Evolutionary conservation across 2,329 filamentous ascomycete species (phyloP).

Genomic region (Macrophomina phaseolina): DNA sequence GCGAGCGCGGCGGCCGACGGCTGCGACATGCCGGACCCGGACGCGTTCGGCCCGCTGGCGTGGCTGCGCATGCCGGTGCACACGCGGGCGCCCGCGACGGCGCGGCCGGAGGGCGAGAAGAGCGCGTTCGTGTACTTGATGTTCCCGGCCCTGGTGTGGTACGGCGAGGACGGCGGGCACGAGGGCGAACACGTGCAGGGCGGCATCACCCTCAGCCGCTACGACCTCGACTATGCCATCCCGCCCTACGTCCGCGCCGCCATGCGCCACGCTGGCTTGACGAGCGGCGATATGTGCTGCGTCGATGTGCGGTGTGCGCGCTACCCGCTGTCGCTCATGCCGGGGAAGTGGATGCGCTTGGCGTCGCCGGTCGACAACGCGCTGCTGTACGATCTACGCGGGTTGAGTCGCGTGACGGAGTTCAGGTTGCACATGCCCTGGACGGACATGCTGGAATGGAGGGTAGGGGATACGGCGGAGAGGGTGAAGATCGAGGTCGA

Average conservation of each 20-base stretch:
- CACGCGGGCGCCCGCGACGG: not conserved
- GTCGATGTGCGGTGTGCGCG: not conserved
- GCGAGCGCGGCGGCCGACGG: too few relatives aligned
- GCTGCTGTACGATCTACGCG: not conserved
- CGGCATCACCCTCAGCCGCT: not conserved
- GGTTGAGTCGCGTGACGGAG: rapidly evolving
- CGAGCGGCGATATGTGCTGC: not conserved
- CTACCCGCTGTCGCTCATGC: not conserved
- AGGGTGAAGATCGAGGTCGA: not conserved
- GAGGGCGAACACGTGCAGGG: not conserved
- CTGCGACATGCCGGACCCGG: not conserved
- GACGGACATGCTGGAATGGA: not conserved
- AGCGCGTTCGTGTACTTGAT: not conserved
- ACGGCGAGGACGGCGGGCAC: not conserved
- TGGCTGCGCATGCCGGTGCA: slow-evolving; percentile 5
- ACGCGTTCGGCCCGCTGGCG: not conserved
- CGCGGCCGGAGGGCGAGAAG: not conserved
- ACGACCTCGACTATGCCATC: not conserved
- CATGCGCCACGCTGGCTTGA: not conserved
- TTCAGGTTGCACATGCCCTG: not conserved
- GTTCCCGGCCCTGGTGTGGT: not conserved
- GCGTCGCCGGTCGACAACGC: not conserved
- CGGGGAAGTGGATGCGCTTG: not conserved
- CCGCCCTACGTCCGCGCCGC: not conserved
- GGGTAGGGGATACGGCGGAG: not conserved